These are phyloP conservation scores for Thalassiosira mediterranea DNA, from an alignment of 352 stramenopile genomes.

Conservation along the genomic window DNA sequence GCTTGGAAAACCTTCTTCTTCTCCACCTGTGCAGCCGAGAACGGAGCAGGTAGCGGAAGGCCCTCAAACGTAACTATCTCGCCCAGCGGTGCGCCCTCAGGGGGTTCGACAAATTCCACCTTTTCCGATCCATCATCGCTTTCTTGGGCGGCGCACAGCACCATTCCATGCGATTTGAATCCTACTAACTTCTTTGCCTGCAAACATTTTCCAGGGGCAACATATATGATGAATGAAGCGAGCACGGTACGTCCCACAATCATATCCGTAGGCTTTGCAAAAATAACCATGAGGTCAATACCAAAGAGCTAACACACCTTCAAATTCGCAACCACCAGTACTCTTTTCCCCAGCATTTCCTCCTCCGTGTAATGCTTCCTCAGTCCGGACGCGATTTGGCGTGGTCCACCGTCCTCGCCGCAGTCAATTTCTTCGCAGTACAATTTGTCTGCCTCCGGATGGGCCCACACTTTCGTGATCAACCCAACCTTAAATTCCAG, in stretches of 20 bases:
- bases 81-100: slow-evolving; percentile 70
- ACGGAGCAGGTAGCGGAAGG: slow-evolving; percentile 70
- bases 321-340: slow-evolving; percentile 97
- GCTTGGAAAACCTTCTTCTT: slow-evolving; percentile 83
- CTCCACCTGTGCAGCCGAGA: slow-evolving; percentile 75
- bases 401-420: slow-evolving; percentile 86
- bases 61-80: slow-evolving; percentile 82
- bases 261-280: too few species aligned
- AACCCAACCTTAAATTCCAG: slow-evolving; percentile 86
- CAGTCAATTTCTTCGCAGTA: slow-evolving; percentile 99
- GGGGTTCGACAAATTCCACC: slow-evolving; percentile 77
- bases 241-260: too few species aligned
- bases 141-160: slow-evolving; percentile 65
- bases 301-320: slow-evolving; percentile 88
- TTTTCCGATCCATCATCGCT: slow-evolving; percentile 68
- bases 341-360: slow-evolving; percentile 94
- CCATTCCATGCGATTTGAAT: slow-evolving; percentile 83
- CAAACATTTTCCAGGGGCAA: too few species aligned
- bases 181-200: slow-evolving; percentile 91
- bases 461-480: slow-evolving; percentile 87
- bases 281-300: too few species aligned
- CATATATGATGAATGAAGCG: too few species aligned
- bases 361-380: slow-evolving; percentile 92
- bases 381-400: slow-evolving; percentile 96
- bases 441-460: slow-evolving; percentile 91